These are phyloP conservation scores for Tylopilus sp. DNA, from an alignment of 768 basidiomycete genomes.

Conservation along the genomic window DNA sequence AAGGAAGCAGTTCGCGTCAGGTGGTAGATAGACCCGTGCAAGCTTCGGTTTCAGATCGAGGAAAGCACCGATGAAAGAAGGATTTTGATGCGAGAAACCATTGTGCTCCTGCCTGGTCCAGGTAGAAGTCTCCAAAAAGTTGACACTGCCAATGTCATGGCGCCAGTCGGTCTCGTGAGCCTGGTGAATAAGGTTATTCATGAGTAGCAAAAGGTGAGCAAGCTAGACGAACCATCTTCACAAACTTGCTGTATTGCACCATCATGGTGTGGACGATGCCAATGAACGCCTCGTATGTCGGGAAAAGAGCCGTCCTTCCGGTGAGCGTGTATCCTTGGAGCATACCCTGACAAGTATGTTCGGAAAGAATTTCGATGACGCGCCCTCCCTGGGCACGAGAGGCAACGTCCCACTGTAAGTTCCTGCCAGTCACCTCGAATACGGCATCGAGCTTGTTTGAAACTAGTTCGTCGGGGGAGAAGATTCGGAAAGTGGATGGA, in stretches of 20 bases:
- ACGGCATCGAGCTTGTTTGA: conserved; percentile 88
- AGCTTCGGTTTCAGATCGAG: conserved; percentile 68
- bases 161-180: conserved; percentile 69
- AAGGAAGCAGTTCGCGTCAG: conserved; percentile 87
- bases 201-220: neutral
- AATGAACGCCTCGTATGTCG: conserved; percentile 88
- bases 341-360: conserved; percentile 89
- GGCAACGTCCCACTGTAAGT: conserved; percentile 83
- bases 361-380: conserved; percentile 84
- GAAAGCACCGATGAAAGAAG: conserved; percentile 83
- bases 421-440: conserved; percentile 61
- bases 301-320: conserved; percentile 81
- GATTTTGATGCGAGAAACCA: conserved; percentile 87
- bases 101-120: conserved; percentile 87
- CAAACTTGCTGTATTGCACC: conserved; percentile 86
- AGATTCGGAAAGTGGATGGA: conserved; percentile 77
- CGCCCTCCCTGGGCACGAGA: conserved; percentile 71
- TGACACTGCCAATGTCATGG: conserved; percentile 64
- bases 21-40: conserved; percentile 79
- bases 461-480: conserved; percentile 85
- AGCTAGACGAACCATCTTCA: conserved; percentile 60
- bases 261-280: conserved; percentile 90
- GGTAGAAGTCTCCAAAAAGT: conserved; percentile 87
- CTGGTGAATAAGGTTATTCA: conserved; percentile 19
- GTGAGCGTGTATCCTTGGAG: conserved; percentile 92